These are phyloP conservation scores for Fragaria nilgerrensis DNA, from an alignment of 306 rosid species.

Conservation along the genomic window DNA sequence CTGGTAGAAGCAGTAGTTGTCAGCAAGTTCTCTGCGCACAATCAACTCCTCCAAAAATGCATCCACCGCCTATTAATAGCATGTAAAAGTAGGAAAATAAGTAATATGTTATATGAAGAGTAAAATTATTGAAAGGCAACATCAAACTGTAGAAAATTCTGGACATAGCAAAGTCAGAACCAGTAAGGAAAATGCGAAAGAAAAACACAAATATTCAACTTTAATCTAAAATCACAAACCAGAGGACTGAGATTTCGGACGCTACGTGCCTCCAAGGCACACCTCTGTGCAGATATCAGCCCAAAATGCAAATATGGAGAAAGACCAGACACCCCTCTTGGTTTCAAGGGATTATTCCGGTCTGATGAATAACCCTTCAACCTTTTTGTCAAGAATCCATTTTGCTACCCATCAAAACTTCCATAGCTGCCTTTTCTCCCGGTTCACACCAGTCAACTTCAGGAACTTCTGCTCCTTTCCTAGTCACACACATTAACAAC, in stretches of 20 bases:
- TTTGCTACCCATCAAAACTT: conserved; percentile 72
- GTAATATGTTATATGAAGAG: conserved; percentile 1
- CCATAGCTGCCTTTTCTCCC: conserved; percentile 80
- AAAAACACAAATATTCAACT: neutral
- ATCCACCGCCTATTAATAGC: conserved; percentile 66
- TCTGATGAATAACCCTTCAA: conserved; percentile 59
- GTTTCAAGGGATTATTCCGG: conserved; percentile 72
- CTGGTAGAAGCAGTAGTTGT: conserved; percentile 86
- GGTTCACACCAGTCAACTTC: conserved; percentile 88
- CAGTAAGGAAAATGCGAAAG: neutral
- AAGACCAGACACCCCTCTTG: conserved; percentile 73
- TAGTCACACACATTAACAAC: conserved; percentile 11
- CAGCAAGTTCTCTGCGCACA: conserved; percentile 88
- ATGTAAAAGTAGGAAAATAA: conserved; percentile 18
- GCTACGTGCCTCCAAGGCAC: conserved; percentile 84
- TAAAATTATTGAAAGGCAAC: neutral
- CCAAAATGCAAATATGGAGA: conserved; percentile 98
- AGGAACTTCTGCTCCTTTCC: conserved; percentile 88
- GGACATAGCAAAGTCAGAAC: neutral
- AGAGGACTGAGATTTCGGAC: conserved; percentile 46
- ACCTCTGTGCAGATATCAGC: conserved; percentile 82
- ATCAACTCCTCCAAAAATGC: conserved; percentile 83
- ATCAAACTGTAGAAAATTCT: neutral
- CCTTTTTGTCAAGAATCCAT: conserved; percentile 90
- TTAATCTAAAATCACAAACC: conserved; percentile 42